Conservation (phyloP, 2,329 filamentous ascomycete genomes). For the Penicillium sp. region DNA sequence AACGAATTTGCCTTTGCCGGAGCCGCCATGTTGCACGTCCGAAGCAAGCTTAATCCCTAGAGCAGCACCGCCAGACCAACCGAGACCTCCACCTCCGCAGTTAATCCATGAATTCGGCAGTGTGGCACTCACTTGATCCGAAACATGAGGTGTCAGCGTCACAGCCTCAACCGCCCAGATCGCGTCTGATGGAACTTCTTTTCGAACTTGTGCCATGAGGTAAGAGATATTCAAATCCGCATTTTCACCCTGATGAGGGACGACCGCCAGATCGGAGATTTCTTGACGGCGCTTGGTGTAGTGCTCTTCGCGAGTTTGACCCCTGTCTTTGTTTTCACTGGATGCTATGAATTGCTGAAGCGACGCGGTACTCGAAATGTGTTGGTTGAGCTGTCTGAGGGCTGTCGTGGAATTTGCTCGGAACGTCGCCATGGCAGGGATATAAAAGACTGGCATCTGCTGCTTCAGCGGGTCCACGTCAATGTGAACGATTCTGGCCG, state of each 20-base stretch:
- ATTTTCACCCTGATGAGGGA: conserved; percentile 50
- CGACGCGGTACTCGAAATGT: conserved; percentile 47
- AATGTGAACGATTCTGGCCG: conserved; percentile 58
- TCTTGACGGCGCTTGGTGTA: conserved; percentile 55
- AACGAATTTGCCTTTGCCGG: conserved; percentile 53
- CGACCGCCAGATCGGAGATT: conserved; percentile 52
- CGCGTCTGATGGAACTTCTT: conserved; percentile 55
- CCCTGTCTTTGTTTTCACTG: conserved; percentile 42
- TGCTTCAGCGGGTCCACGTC: conserved; percentile 65
- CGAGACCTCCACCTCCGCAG: conserved; percentile 72
- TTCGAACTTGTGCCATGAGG: conserved; percentile 51
- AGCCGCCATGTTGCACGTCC: conserved; percentile 46
- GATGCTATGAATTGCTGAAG: conserved; percentile 41
- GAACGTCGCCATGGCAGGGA: conserved; percentile 60
- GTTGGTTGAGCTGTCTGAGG: conserved; percentile 62
- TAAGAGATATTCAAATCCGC: conserved; percentile 59
- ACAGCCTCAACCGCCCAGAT: conserved; percentile 76
- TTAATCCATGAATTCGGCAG: conserved; percentile 71
- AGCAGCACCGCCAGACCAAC: conserved; percentile 71
- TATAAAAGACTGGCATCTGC: conserved; percentile 68
- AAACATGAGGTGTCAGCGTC: conserved; percentile 61
- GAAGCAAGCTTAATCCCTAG: conserved; percentile 70
- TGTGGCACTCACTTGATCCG: conserved; percentile 64
- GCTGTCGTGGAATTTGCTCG: conserved; percentile 60
- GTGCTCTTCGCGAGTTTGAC: conserved; percentile 50